Base-by-base conservation (phyloP, 2,329 filamentous ascomycete species). In the Gliomastix tumulicola region DNA sequence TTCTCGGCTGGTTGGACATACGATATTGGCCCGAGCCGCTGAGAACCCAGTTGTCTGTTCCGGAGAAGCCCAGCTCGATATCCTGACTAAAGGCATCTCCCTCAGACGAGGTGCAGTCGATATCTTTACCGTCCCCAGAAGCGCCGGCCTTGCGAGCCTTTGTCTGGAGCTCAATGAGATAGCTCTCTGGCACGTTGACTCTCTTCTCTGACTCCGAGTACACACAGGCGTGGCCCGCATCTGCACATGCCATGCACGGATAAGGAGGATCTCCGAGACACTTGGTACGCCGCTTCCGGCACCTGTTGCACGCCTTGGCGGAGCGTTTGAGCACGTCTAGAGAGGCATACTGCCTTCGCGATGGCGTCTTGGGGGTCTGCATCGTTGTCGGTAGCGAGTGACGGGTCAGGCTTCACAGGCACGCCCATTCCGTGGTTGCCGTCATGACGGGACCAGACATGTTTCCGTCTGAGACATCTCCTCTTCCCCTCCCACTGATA, bases 151-250 rank as follows among this genome's bases (percentile, higher is more conserved):
- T n/a, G n/a, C 25, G 25, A 28, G 10, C 25, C 10, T 28, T 13
- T 3, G 25, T 16, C 17, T 28, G 25, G 10, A 28, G 25, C n/a
- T 28, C 25, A 9, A 28, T 13, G 11, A 28, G n/a, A n/a, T 28
- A 28, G 25, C 25, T 28, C 18, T 37, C 36, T 6, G 36, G 15
- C 7, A 37, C 36, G n/a, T 12, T 37, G 8, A 37, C 36, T 19
- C 36, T 37, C 36, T 37, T 37, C 36, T 37, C 36, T 10, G 36
- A 37, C 30, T 37, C 36, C 4, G 36, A 32, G 21, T 37, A 37
- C n/a, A 37, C 21, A 21, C 36, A 37, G 17, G 17, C n/a, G 15
- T 33, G 28, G 16, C 36, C 36, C n/a, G 30, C n/a, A 5, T 32
- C 36, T 17, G 15, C 12, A 16, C 36, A 37, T n/a, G 36, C 15